Base-by-base conservation (phyloP, 495 filamentous ascomycete species). In the Hypoxylon fuscum region DNA sequence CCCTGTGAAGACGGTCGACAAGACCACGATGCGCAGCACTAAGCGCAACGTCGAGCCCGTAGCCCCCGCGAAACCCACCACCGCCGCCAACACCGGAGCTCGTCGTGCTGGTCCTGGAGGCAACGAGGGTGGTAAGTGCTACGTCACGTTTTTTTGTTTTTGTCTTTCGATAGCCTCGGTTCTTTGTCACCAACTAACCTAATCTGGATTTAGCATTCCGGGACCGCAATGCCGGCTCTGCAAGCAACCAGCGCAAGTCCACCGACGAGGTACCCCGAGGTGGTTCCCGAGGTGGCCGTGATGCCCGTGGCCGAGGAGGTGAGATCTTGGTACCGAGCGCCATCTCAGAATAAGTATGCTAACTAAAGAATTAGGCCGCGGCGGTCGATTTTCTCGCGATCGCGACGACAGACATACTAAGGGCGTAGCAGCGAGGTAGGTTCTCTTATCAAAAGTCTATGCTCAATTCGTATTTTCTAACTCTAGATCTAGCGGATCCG, bases 31-130 rank as follows among this genome's bases (percentile, higher is more conserved):
- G 63, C 87, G 92, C 71, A 81, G 84, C 64, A 88, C 86, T 78
- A 98, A 98, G 88, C 92, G 92, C 78, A 96, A 96, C 79, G 88
- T 84, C 74, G 85, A 89, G 72, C 87, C 86, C 71, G 88, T 92
- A 75, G 87, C 87, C 61, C 84, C 86, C 45, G 74, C 72, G 53
- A 76, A 76, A 31, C 72, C 77, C 45, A 69, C 69, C 55, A 71
- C 77, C 45, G 69, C 69, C 55, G 71, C 74, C 64, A 77, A 75
- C 70, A 77, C 79, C 65, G 69, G 62, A 52, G 63, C 71, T 51
- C 81, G 85, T 68, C 84, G 87, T 75, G 82, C 83, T 52, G 80
- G 74, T 50, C 75, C 77, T 68, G 78, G 79, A 64, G 91, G 93
- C 69, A 95, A 85, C 75, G 93, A 97, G 69, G 88, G 84, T 78